These are phyloP conservation scores for Aphanomyces euteiches DNA, from an alignment of 352 stramenopile species.

Conservation along the genomic window DNA sequence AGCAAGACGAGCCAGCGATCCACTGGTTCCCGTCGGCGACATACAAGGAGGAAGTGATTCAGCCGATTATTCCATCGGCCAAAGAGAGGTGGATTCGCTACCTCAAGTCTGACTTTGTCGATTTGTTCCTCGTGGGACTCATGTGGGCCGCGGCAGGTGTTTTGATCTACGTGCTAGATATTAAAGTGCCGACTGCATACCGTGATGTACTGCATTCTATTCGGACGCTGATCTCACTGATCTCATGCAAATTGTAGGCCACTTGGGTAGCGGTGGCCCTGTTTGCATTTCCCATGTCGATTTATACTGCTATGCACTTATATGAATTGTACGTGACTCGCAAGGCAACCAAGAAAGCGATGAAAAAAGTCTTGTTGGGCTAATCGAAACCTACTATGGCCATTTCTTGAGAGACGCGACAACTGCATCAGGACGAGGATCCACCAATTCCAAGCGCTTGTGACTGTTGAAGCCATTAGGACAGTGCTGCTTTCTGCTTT, in stretches of 20 bases:
- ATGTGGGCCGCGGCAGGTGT: constrained; percentile 15
- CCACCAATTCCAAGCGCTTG: constrained; percentile 46
- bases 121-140: neutral
- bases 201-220: constrained; percentile 7
- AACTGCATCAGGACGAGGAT: constrained; percentile 10
- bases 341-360: neutral
- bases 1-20: neutral
- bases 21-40: neutral
- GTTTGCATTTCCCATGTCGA: constrained; percentile 3
- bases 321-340: constrained; percentile 17
- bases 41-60: neutral
- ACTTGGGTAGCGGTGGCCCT: constrained; percentile 12
- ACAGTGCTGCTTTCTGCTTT: constrained; percentile 56
- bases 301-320: constrained; percentile 10
- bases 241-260: constrained; percentile 8
- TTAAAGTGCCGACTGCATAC: constrained; percentile 20
- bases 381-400: neutral
- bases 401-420: neutral
- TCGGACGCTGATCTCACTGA: neutral
- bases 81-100: neutral
- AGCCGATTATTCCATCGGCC: neutral
- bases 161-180: constrained; percentile 23
- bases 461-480: constrained; percentile 66
- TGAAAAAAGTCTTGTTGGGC: neutral
- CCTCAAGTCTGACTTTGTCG: constrained; percentile 1